These are phyloP conservation scores for Yamadazyma oceani DNA, from an alignment of 1,139 yeast species.

Conservation along the genomic window DNA sequence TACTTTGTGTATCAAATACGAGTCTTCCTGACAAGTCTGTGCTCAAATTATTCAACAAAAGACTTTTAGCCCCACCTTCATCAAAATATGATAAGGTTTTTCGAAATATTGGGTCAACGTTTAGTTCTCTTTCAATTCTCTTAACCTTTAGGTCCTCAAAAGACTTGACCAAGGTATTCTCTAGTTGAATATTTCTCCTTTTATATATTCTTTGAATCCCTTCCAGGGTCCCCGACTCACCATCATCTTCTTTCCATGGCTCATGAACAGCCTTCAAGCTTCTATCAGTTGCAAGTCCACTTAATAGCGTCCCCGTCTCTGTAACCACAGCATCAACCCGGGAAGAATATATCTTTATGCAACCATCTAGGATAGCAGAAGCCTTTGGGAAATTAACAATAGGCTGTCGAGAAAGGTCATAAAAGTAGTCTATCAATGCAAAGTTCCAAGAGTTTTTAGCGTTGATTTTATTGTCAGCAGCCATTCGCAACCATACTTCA, in stretches of 20 bases:
- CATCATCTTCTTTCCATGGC: slow-evolving; percentile 16
- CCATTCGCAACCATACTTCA: slow-evolving; percentile 40
- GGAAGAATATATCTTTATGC: slow-evolving; percentile 35
- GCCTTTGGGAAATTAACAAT: slow-evolving; percentile 39
- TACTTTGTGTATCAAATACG: slow-evolving; percentile 38
- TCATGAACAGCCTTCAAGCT: slow-evolving; percentile 14
- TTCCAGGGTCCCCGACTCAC: slow-evolving; percentile 10
- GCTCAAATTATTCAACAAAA: slow-evolving; percentile 66
- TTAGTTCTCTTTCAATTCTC: slow-evolving; percentile 68
- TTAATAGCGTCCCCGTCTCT: slow-evolving; percentile 78
- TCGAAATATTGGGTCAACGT: slow-evolving; percentile 82
- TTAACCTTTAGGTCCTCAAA: slow-evolving; percentile 63
- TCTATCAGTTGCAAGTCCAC: slow-evolving; percentile 52
- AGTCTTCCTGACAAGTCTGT: slow-evolving; percentile 57
- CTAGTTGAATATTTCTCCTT: slow-evolving; percentile 30
- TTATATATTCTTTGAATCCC: slow-evolving; percentile 7
- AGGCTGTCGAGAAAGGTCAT: slow-evolving; percentile 37
- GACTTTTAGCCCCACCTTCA: slow-evolving; percentile 88
- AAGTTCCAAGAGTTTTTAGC: slow-evolving; percentile 64
- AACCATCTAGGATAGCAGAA: slow-evolving; percentile 34
- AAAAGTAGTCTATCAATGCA: slow-evolving; percentile 82
- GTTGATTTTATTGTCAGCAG: slow-evolving; percentile 80
- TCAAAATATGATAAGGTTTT: slow-evolving; percentile 88
- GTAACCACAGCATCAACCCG: slow-evolving; percentile 88
- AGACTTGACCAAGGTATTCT: slow-evolving; percentile 40